phyloP scores from a whole-genome alignment of 108 stramenopile species.

The Fistulifera solaris region DNA sequence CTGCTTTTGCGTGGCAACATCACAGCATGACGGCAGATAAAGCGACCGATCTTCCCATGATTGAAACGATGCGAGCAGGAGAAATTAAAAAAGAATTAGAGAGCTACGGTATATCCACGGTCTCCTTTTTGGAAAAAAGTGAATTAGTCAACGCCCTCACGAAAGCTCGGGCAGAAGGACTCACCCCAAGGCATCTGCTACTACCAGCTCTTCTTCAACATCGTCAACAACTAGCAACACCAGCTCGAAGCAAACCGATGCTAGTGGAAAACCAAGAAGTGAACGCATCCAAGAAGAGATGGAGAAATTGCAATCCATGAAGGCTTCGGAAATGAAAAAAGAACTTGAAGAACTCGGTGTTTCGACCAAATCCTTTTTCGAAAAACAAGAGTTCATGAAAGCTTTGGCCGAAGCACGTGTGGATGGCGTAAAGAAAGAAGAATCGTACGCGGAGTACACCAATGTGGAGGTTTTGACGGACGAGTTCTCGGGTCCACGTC shows the following conservation, averaged over 20 bases:
- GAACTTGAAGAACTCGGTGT: slow-evolving; percentile 49
- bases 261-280: slow-evolving; percentile 24
- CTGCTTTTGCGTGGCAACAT: too few relatives aligned
- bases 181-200: not conserved
- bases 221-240: not conserved
- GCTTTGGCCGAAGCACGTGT: slow-evolving; percentile 48
- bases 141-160: slow-evolving; percentile 59
- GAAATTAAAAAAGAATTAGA: slow-evolving; percentile 73
- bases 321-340: slow-evolving; percentile 40
- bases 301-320: slow-evolving; percentile 49
- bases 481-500: slow-evolving; percentile 26
- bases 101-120: slow-evolving; percentile 68
- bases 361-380: slow-evolving; percentile 50
- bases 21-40: too few relatives aligned
- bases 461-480: slow-evolving; percentile 78
- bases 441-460: too few relatives aligned
- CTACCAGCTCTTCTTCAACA: not conserved
- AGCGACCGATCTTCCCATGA: slow-evolving; percentile 12
- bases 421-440: too few relatives aligned
- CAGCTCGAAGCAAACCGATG: slow-evolving; percentile 3
- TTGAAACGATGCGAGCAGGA: slow-evolving; percentile 52
- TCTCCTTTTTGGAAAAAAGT: slow-evolving; percentile 55
- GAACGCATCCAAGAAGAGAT: slow-evolving; percentile 49
- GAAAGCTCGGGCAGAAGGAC: slow-evolving; percentile 55
- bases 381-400: slow-evolving; percentile 49